Base-by-base conservation (phyloP, 2,329 filamentous ascomycete genomes). In the Fusarium sp. region DNA sequence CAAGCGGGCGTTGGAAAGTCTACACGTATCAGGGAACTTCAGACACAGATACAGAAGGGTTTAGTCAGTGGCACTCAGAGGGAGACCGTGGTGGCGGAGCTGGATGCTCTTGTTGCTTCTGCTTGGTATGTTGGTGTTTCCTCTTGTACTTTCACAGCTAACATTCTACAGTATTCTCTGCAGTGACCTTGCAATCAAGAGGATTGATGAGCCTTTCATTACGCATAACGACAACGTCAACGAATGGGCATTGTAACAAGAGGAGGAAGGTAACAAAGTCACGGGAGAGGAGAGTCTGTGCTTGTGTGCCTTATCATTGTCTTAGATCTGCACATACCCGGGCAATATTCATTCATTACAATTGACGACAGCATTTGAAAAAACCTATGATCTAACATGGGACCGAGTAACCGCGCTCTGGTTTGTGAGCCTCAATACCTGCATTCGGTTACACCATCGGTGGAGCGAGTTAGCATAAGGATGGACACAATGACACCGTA, bases 201-300 rank as follows among this genome's bases (percentile, higher is more conserved):
- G 93, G 78, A 94, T 99, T 65, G 94, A 98, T 77, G 94, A 97
- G 84, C 95, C 96, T 2, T 98, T 99, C 79, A 90, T 98, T 63
- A 89, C 88, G 39, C 84, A 87, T 9, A 87, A 88, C 28, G 95
- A 98, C 77, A 89, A 95, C 80, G 85, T 85, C 71, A 90, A 91
- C 62, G 95, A 97, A 78, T 99, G 96, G 96, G 91, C 90, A 57
- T 82, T 92, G 70, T 92, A 82, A 83, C 24, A 62, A 61, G 64
- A 50, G 56, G 59, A 48, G 55, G 64, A 38, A 39, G 65, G 35
- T 53, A 61, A 44, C 35, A 70, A 24, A 30, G 55, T 38, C 42
- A n/a, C n/a, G n/a, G n/a, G n/a, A n/a, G n/a, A n/a, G n/a, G n/a
- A n/a, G n/a, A n/a, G n/a, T 74, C 51, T 72, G 57, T 59, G 51